Conservation (phyloP, 371 early-diverging fungal genomes). For the Conidiobolus incongruus region DNA sequence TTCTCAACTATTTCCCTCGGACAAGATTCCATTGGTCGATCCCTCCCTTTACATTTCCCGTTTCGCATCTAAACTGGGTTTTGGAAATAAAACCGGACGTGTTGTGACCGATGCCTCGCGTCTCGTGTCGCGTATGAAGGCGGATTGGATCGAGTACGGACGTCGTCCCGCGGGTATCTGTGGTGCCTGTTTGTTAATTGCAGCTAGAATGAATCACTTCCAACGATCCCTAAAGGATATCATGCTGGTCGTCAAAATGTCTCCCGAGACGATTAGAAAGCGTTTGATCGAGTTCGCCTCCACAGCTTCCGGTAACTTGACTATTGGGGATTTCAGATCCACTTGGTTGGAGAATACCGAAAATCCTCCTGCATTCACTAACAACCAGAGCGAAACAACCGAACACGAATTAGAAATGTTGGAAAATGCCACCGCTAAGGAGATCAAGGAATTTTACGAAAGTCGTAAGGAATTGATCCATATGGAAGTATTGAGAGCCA, state of each 20-base stretch:
- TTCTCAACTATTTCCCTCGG: conserved; percentile 41
- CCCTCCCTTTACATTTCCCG: conserved; percentile 91
- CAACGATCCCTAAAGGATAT: conserved; percentile 72
- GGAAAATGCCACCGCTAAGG: too few species aligned
- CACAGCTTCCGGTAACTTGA: conserved; percentile 73
- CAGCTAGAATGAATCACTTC: conserved; percentile 89
- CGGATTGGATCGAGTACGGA: conserved; percentile 96
- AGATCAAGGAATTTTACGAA: too few species aligned
- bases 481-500: too few species aligned
- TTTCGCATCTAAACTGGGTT: conserved; percentile 81
- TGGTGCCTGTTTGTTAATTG: conserved; percentile 89
- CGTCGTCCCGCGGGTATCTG: conserved; percentile 97
- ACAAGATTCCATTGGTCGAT: conserved; percentile 73
- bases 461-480: too few species aligned
- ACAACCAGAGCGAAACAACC: conserved; percentile 18
- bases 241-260: conserved; percentile 82
- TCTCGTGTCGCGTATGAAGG: conserved; percentile 86
- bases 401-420: too few species aligned
- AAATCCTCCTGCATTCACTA: conserved; percentile 78
- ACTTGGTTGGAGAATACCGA: conserved; percentile 71
- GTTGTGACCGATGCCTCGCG: conserved; percentile 71
- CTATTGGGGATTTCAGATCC: conserved; percentile 70
- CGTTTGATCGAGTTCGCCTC: conserved; percentile 72
- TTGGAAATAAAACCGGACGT: conserved; percentile 65
- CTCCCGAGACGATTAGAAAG: conserved; percentile 71